Percentiles rank a stretch among this genome's conserved stretches.
These are phyloP conservation scores for Sphaerulina vaccinii DNA, from an alignment of 2,329 filamentous ascomycete species.

Conservation along the genomic window DNA sequence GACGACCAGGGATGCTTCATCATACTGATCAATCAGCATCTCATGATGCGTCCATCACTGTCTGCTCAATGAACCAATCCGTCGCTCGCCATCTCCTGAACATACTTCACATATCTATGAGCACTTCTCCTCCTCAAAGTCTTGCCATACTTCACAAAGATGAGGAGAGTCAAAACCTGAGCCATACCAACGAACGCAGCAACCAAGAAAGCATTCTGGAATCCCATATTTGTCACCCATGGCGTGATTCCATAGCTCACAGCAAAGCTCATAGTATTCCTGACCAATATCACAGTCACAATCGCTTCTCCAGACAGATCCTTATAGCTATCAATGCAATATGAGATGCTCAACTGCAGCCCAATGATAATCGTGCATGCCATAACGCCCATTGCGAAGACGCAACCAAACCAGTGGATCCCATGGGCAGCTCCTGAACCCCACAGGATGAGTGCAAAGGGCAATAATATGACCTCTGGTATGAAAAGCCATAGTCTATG, in stretches of 20 bases:
- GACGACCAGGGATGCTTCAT: neutral
- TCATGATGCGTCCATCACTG: neutral
- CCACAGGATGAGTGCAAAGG: slow-evolving; percentile 50
- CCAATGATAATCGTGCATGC: slow-evolving; percentile 45
- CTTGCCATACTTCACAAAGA: slow-evolving; percentile 53
- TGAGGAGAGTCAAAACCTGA: slow-evolving; percentile 41
- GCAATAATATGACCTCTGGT: slow-evolving; percentile 44
- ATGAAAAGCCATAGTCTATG: slow-evolving; percentile 43
- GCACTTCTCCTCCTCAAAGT: slow-evolving; percentile 40
- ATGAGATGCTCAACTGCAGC: slow-evolving; percentile 43
- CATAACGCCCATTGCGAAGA: slow-evolving; percentile 48
- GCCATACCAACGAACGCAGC: slow-evolving; percentile 46
- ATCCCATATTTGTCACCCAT: slow-evolving; percentile 45
- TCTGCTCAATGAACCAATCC: slow-evolving; percentile 30
- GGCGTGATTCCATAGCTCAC: slow-evolving; percentile 52
- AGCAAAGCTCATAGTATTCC: slow-evolving; percentile 51
- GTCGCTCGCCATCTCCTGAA: slow-evolving; percentile 34
- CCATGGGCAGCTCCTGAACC: slow-evolving; percentile 49
- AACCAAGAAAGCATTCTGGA: slow-evolving; percentile 45
- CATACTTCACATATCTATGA: slow-evolving; percentile 41
- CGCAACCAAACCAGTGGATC: slow-evolving; percentile 52
- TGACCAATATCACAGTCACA: slow-evolving; percentile 48
- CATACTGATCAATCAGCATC: neutral
- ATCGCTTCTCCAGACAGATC: slow-evolving; percentile 47
- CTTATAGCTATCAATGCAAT: slow-evolving; percentile 48